Conservation (phyloP, 2,329 filamentous ascomycete species). For the Colletotrichum spaethianum region DNA sequence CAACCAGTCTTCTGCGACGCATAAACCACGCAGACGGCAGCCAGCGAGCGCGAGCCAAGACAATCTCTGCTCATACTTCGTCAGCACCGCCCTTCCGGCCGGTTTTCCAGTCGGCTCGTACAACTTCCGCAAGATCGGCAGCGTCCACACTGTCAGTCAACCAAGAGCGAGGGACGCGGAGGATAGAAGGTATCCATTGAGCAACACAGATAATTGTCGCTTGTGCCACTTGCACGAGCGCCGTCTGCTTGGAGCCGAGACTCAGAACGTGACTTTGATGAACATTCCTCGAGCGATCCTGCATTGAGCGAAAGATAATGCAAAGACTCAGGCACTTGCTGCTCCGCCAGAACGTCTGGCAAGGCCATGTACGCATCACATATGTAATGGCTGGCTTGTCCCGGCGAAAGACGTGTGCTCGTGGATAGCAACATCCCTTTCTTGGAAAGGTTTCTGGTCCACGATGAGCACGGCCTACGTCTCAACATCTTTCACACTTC, state of each 20-base stretch:
- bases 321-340: neutral
- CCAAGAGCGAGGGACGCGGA: neutral
- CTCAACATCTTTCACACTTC: neutral
- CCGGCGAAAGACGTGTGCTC: neutral
- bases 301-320: neutral
- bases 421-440: neutral
- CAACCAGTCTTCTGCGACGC: constrained; percentile 19
- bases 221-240: neutral
- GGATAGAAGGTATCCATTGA: neutral
- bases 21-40: constrained; percentile 12
- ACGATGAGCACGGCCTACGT: neutral
- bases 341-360: neutral
- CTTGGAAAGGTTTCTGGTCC: neutral
- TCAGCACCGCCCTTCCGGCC: neutral
- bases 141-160: neutral
- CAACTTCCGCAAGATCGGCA: constrained; percentile 16
- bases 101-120: constrained; percentile 14
- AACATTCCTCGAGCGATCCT: neutral
- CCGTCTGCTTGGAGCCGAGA: neutral
- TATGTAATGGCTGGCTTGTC: no score
- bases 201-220: neutral
- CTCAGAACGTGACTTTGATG: no score
- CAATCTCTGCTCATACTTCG: constrained; percentile 7
- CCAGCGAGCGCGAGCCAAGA: constrained; percentile 24
- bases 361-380: neutral